Evolutionary conservation across 2,329 filamentous ascomycete genomes (phyloP), one percentile per base, ranked within the genome.

Genomic region (Aspergillus felis): DNA sequence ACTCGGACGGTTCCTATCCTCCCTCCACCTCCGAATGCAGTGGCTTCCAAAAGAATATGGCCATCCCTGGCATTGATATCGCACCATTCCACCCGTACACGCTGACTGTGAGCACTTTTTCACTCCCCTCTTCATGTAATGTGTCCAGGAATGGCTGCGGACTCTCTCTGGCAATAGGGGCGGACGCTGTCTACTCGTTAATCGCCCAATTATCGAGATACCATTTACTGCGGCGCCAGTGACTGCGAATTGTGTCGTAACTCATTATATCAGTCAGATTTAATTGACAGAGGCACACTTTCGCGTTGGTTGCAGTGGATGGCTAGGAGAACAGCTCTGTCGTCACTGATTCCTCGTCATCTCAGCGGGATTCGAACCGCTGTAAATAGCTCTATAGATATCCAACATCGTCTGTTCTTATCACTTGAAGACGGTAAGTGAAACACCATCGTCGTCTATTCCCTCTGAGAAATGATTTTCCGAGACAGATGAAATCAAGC

Each of bases 21-120:
- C 84, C 82, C 67, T 68, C 73, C 6, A 77, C 73, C 47, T 66
- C 66, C 48, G 82, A 85, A 60, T 82, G 82, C 12, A 68, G 78
- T 27, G 78, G 83, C 60, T 85, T 80, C 67, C 76, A 74, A 25
- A 73, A 73, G 59, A 82, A 82, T 62, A 70, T 85, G 12, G 76
- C 71, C 35, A 80, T 84, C 50, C 66, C 75, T 10, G 80, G 79
- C 32, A 74, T 84, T n/a, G 81, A 84, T 64, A 84, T 82, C 67
- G 81, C 78, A 38, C 78, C 78, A 7, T 79, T 82, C 64, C 81
- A 83, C 61, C 65, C 82, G 14, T 83, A 82, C 60, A 78, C 0
- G 66, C 68, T 22, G 68, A 67, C 48, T 82, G 79, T 76, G 58
- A 47, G 64, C 58, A 38, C 46, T 29, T 1, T 17, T 27, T 4